phyloP scores from a whole-genome alignment of 176 grass and related monocot species.

The Carex littledalei region DNA sequence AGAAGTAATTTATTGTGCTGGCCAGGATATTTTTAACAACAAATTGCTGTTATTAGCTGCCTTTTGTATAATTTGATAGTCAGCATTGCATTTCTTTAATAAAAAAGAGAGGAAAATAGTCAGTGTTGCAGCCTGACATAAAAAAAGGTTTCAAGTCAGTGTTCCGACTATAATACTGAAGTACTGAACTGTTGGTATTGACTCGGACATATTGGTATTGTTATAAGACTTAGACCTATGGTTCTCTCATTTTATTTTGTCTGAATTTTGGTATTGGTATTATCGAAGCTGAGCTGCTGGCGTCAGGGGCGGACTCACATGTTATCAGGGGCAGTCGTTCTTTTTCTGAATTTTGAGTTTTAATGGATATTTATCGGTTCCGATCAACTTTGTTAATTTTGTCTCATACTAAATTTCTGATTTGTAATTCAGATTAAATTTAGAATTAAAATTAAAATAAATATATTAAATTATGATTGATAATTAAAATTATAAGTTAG shows the following conservation, averaged over 20 bases:
- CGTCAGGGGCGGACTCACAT: too few relatives aligned
- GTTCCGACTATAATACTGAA: not conserved
- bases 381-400: too few relatives aligned
- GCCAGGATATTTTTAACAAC: not conserved
- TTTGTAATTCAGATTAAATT: too few relatives aligned
- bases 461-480: too few relatives aligned
- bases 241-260: not conserved
- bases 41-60: not conserved
- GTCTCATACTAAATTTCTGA: too few relatives aligned
- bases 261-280: not conserved
- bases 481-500: too few relatives aligned
- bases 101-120: not conserved
- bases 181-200: not conserved
- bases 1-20: not conserved
- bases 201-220: too few relatives aligned
- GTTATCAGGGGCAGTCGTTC: too few relatives aligned
- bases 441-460: too few relatives aligned
- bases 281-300: not conserved
- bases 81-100: not conserved
- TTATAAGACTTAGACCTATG: not conserved
- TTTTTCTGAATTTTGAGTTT: too few relatives aligned
- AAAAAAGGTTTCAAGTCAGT: not conserved
- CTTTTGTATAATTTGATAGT: not conserved
- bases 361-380: too few relatives aligned
- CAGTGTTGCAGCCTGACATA: not conserved